Conservation (phyloP, 352 stramenopile species). For the Pythium myriotylum region DNA sequence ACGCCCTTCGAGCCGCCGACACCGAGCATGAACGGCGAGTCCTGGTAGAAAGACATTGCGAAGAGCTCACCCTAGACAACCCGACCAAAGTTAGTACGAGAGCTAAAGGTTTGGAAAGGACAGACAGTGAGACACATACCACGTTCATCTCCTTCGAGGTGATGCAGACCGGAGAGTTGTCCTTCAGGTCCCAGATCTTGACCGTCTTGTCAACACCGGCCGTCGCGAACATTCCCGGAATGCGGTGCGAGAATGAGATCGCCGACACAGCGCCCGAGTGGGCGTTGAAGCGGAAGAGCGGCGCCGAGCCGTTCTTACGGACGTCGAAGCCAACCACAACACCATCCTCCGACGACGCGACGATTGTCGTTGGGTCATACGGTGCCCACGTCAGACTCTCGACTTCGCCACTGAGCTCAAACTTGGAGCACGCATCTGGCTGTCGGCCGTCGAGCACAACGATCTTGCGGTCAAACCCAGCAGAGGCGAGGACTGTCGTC, state of each 20-base stretch:
- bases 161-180: slow-evolving; percentile 74
- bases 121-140: slow-evolving; percentile 43
- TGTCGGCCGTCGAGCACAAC: slow-evolving; percentile 94
- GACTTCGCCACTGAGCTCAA: slow-evolving; percentile 83
- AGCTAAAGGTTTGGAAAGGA: neutral
- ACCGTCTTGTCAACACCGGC: slow-evolving; percentile 98
- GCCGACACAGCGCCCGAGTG: slow-evolving; percentile 87
- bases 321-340: slow-evolving; percentile 95
- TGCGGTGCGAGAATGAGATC: slow-evolving; percentile 84
- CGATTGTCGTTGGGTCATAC: slow-evolving; percentile 91
- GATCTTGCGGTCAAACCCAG: slow-evolving; percentile 94
- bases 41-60: slow-evolving; percentile 87
- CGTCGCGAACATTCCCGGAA: slow-evolving; percentile 95
- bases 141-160: slow-evolving; percentile 93
- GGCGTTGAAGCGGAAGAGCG: slow-evolving; percentile 93
- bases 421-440: slow-evolving; percentile 79
- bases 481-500: slow-evolving; percentile 95
- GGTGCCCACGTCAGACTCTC: slow-evolving; percentile 95
- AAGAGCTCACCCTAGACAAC: slow-evolving; percentile 85
- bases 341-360: slow-evolving; percentile 95
- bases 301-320: slow-evolving; percentile 90
- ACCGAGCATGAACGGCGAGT: slow-evolving; percentile 89
- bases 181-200: slow-evolving; percentile 95
- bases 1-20: slow-evolving; percentile 89
- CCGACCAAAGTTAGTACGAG: neutral